Evolutionary conservation across 148 eudicot genomes (phyloP), one percentile per base, ranked within the genome.

Genomic region (Chenopodium album): DNA sequence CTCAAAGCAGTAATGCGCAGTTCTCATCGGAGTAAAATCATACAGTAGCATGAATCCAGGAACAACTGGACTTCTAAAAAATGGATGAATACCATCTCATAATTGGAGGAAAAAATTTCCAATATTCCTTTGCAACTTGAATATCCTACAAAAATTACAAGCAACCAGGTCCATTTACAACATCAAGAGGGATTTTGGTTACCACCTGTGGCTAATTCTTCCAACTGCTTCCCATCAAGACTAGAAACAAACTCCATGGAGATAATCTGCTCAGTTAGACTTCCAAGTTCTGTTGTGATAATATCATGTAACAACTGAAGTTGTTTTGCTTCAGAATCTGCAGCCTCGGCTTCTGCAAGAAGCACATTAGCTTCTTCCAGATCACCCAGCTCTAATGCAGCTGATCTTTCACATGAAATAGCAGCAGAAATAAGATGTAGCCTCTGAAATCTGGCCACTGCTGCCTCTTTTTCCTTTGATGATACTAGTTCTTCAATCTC

Each of bases 311-410:
- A 26, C 23, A 59, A 77, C 82, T 89, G 87, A 76, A 93, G 87
- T 80, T 89, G 88, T 86, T 85, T 87, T 5, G 92, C 97, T 86
- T 90, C 93, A 54, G 85, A 81, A 26, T 89, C 90, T 28, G 92
- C 89, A 66, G 89, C 89, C 78, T 89, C 91, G 81, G 93, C 94
- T 85, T 93, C 97, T n/a, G 89, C 86, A 28, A 86, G 89, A 50
- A 93, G 91, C 60, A 85, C 78, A 54, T 91, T 85, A 82, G 94
- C 94, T 87, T 93, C 97, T 79, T 88, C 89, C 16, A 76, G 67
- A 71, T 93, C 97, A 75, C 94, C 93, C 52, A 89, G 82, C 65
- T 91, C 93, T 56, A 93, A 70, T 71, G 97, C 93, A 68, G 97
- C 91, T 26, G 85, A 80, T 84, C 89, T 79, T 86, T 91, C 94